Evolutionary conservation across 73 alveolate species (phyloP).

Genomic region (Paramecium primaurelia): DNA sequence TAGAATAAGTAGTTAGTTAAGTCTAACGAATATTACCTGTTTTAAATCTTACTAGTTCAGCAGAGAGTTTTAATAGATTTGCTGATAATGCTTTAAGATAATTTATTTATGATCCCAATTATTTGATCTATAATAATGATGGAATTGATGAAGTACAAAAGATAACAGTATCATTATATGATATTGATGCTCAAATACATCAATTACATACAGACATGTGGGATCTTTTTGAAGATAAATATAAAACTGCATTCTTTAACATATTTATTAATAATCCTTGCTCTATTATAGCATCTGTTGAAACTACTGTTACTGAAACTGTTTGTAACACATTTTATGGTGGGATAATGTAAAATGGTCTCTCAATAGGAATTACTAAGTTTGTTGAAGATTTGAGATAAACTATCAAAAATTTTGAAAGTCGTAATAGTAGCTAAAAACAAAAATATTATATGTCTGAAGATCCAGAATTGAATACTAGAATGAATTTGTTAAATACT

Average conservation of each 20-base stretch:
- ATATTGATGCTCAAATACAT: conserved; percentile 8
- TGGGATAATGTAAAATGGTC: conserved; percentile 17
- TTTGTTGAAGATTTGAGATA: conserved; percentile 49
- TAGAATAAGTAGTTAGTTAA: neutral
- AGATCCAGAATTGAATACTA: neutral
- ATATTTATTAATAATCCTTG: conserved; percentile 9
- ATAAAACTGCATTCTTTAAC: neutral
- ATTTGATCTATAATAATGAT: neutral
- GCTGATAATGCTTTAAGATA: conserved; percentile 21
- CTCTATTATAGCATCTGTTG: neutral
- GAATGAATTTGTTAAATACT: neutral
- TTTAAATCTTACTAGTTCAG: neutral
- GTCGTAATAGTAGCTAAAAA: neutral
- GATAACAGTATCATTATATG: neutral
- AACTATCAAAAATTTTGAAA: neutral
- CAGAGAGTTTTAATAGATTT: neutral
- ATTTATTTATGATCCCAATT: neutral
- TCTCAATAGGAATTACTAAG: conserved; percentile 48
- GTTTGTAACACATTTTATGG: neutral
- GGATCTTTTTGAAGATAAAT: neutral
- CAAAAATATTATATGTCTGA: neutral
- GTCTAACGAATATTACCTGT: neutral
- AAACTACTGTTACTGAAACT: neutral
- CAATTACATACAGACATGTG: neutral
- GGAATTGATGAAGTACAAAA: neutral